Conservation (phyloP, 441 rosid species). For the Hura crepitans region DNA sequence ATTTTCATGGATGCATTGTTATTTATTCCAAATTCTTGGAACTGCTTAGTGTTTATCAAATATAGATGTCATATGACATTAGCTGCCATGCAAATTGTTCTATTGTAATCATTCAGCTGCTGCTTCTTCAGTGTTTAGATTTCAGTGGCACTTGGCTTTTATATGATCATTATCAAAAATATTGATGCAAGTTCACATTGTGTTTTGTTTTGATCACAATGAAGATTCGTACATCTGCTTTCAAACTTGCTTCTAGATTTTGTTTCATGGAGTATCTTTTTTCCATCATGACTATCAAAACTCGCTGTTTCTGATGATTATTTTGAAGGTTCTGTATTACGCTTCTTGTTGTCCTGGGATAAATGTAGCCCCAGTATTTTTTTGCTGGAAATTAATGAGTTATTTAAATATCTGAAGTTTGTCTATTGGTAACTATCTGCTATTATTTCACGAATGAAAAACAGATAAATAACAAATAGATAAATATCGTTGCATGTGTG, state of each 20-base stretch:
- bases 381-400: background rate
- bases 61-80: background rate
- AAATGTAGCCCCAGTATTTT: background rate
- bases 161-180: background rate
- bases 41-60: constrained; percentile 1
- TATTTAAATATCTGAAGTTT: background rate
- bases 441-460: background rate
- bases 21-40: background rate
- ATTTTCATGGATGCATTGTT: background rate
- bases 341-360: background rate
- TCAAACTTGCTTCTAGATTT: background rate
- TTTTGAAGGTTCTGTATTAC: background rate
- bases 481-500: background rate
- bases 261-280: background rate
- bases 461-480: background rate
- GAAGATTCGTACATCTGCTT: background rate
- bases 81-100: background rate
- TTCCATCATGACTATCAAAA: background rate
- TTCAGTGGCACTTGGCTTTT: background rate
- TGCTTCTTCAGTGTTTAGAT: background rate
- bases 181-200: background rate
- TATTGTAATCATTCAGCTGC: background rate
- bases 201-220: background rate
- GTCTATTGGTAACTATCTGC: background rate
- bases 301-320: constrained; percentile 1